Evolutionary conservation across 768 basidiomycete genomes (phyloP).

Genomic region (Tricholoma sp.): DNA sequence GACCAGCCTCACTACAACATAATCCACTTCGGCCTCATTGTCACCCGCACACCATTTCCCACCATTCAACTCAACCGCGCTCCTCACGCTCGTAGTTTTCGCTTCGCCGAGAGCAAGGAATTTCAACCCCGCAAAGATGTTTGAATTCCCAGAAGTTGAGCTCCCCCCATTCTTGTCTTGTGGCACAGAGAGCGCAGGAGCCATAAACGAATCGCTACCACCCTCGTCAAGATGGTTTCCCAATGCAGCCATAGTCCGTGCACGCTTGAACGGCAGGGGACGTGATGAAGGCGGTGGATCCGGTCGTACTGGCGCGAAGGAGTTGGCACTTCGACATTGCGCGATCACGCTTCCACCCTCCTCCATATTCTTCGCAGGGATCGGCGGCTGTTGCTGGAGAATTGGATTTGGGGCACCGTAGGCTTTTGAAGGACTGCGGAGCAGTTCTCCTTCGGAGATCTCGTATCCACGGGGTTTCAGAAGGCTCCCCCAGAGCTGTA

Average conservation of each 20-base stretch:
- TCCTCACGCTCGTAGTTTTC: conserved; percentile 46
- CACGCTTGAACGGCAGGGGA: conserved; percentile 44
- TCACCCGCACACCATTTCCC: conserved; percentile 42
- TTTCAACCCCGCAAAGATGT: conserved; percentile 49
- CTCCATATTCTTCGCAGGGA: conserved; percentile 6
- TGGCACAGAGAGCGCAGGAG: conserved; percentile 5
- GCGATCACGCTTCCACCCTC: conserved; percentile 43
- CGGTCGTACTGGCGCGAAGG: conserved; percentile 45
- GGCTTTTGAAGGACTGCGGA: conserved; percentile 55
- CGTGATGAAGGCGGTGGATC: conserved; percentile 16
- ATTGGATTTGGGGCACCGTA: conserved; percentile 16
- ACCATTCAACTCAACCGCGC: conserved; percentile 56
- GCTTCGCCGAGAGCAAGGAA: conserved; percentile 70
- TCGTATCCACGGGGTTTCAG: conserved; percentile 65
- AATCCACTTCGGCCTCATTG: conserved; percentile 51
- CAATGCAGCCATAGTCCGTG: conserved; percentile 24
- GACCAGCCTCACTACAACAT: conserved; percentile 65
- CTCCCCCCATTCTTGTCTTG: conserved; percentile 15
- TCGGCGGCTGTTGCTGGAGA: conserved; percentile 12
- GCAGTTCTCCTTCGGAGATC: conserved; percentile 49
- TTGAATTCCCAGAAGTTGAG: conserved; percentile 14
- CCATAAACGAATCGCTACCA: conserved; percentile 10
- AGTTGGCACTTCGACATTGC: conserved; percentile 57
- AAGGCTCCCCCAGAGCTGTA: conserved; percentile 68
- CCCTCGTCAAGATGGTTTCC: background rate